These are phyloP conservation scores for Chytriomyces confervae DNA, from an alignment of 192 early-diverging fungal genomes.

Conservation along the genomic window DNA sequence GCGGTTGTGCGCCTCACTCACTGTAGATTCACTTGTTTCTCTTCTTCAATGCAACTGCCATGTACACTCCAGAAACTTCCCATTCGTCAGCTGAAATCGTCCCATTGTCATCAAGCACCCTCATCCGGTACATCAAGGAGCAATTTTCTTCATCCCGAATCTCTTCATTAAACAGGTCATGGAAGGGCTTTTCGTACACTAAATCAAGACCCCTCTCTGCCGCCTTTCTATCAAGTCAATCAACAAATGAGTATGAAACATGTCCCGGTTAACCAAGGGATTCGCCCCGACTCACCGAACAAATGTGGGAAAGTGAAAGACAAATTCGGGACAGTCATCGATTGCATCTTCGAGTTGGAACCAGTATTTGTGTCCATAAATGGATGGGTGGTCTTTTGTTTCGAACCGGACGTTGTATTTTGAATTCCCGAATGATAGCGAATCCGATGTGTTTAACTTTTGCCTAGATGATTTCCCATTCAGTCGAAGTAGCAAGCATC, in stretches of 20 bases:
- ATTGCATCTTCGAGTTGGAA: conserved; percentile 96
- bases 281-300: conserved; percentile 50
- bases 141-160: conserved; percentile 55
- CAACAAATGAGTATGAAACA: not conserved
- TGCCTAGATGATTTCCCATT: not conserved
- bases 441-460: conserved; percentile 52
- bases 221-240: conserved; percentile 66
- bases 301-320: conserved; percentile 86
- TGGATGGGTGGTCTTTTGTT: conserved; percentile 61
- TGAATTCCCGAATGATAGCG: conserved; percentile 80
- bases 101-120: conserved; percentile 73
- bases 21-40: conserved; percentile 5
- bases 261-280: not conserved
- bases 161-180: conserved; percentile 77
- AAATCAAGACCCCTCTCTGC: conserved; percentile 80
- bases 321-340: conserved; percentile 93
- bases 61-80: conserved; percentile 83
- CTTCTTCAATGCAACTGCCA: conserved; percentile 74
- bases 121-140: conserved; percentile 77
- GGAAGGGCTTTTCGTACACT: conserved; percentile 77
- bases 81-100: conserved; percentile 85
- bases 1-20: too few relatives aligned
- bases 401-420: conserved; percentile 90
- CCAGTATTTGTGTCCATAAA: conserved; percentile 84
- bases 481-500: not conserved